A percentile compares a stretch with the other conserved stretches of the same genome.
Conservation (phyloP, 2,329 filamentous ascomycete genomes). For the Pseudocercospora pini-densiflorae region DNA sequence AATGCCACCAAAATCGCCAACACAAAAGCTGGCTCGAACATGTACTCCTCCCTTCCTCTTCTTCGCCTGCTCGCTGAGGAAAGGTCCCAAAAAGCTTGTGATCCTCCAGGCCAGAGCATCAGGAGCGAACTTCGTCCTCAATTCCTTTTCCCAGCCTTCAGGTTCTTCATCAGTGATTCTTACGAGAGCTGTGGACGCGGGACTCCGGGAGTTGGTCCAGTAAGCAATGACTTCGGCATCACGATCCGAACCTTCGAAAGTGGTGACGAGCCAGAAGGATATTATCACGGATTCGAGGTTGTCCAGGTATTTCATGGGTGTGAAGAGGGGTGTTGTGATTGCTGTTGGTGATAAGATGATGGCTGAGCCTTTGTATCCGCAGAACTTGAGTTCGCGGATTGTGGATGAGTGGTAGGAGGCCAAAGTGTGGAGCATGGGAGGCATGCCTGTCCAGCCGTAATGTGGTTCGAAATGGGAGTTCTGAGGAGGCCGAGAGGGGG, state of each 20-base stretch:
- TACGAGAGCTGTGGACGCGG: conserved; percentile 45
- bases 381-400: conserved; percentile 53
- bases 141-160: conserved; percentile 48
- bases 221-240: conserved; percentile 50
- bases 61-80: conserved; percentile 48
- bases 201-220: conserved; percentile 48
- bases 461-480: conserved; percentile 42
- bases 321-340: conserved; percentile 45
- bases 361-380: conserved; percentile 51
- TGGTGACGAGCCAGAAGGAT: conserved; percentile 49
- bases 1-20: conserved; percentile 47
- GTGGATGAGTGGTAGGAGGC: conserved; percentile 47
- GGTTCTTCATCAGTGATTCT: conserved; percentile 36
- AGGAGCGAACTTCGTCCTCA: conserved; percentile 47
- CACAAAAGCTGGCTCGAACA: conserved; percentile 52
- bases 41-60: conserved; percentile 45
- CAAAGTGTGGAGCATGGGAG: conserved; percentile 49
- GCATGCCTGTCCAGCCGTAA: conserved; percentile 47
- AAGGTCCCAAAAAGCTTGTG: conserved; percentile 45
- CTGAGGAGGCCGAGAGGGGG: conserved; percentile 21
- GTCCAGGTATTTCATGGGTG: conserved; percentile 48
- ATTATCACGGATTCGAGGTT: conserved; percentile 48
- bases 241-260: conserved; percentile 43
- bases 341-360: conserved; percentile 45
- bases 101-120: conserved; percentile 48